A percentile compares a stretch with the other conserved stretches of the same genome.
Conservation (phyloP, 331 rosid genomes). For the Quercus tomentella region DNA sequence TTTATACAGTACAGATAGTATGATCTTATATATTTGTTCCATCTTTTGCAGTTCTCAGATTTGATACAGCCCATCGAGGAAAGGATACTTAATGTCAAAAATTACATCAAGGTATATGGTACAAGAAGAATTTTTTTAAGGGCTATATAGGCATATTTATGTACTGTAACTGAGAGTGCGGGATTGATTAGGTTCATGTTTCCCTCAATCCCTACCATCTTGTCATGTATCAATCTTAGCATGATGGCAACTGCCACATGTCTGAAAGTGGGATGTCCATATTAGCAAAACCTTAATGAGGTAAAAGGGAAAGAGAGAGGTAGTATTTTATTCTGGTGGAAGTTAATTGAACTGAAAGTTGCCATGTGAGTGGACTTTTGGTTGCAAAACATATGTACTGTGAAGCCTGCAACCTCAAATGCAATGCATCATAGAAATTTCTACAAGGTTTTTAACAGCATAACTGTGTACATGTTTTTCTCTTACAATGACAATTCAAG, state of each 20-base stretch:
- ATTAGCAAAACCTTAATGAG: neutral
- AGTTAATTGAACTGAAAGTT: neutral
- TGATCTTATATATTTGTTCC: constrained; percentile 1
- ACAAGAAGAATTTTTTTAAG: neutral
- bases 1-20: neutral
- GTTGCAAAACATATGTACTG: neutral
- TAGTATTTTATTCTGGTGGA: neutral
- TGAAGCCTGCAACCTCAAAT: neutral
- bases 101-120: constrained; percentile 71
- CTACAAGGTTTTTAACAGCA: neutral
- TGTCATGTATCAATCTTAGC: neutral
- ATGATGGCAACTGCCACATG: constrained; percentile 5
- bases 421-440: neutral
- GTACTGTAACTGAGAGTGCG: neutral
- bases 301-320: constrained; percentile 6
- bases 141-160: neutral
- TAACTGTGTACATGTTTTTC: neutral
- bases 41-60: constrained; percentile 62
- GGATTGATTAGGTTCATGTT: neutral
- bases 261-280: constrained; percentile 7
- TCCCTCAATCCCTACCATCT: neutral
- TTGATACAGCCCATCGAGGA: constrained; percentile 76
- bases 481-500: neutral
- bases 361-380: neutral
- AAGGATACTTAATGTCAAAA: constrained; percentile 55